These are phyloP conservation scores for Porphyridium purpureum DNA, from an alignment of 23 red algal genomes.

Conservation along the genomic window DNA sequence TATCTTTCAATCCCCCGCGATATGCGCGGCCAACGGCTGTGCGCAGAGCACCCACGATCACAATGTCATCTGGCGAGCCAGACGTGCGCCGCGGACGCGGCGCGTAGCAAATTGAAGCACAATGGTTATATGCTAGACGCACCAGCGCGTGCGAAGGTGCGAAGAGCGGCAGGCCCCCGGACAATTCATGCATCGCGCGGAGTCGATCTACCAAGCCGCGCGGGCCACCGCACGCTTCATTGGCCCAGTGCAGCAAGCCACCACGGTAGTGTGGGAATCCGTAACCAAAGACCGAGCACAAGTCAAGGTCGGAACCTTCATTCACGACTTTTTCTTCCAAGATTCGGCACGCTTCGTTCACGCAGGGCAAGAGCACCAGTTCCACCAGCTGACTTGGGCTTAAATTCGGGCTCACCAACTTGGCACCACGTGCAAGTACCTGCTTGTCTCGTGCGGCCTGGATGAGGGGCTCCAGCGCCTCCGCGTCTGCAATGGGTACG, in stretches of 20 bases:
- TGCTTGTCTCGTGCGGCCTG: too few relatives aligned
- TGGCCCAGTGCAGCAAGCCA: conserved; percentile 88
- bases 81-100: conserved; percentile 28
- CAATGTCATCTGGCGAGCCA: conserved; percentile 65
- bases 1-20: conserved; percentile 86
- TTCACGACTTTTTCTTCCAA: conserved; percentile 69
- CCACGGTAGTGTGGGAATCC: conserved; percentile 82
- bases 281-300: conserved; percentile 65
- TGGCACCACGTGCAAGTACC: too few relatives aligned
- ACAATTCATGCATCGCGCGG: conserved; percentile 17
- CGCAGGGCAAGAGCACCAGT: conserved; percentile 79
- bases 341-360: conserved; percentile 86
- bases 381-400: conserved; percentile 60
- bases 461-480: too few relatives aligned
- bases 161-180: conserved; percentile 54
- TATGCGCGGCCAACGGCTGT: conserved; percentile 81
- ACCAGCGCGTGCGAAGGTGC: conserved; percentile 74
- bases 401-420: too few relatives aligned
- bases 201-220: conserved; percentile 39
- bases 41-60: conserved; percentile 75
- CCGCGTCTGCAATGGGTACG: too few relatives aligned
- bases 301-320: conserved; percentile 49
- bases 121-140: conserved; percentile 17
- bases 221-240: conserved; percentile 45
- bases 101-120: conserved; percentile 12